Base-by-base conservation (phyloP, 176 grass and related monocot genomes). In the Elymus sibiricus region DNA sequence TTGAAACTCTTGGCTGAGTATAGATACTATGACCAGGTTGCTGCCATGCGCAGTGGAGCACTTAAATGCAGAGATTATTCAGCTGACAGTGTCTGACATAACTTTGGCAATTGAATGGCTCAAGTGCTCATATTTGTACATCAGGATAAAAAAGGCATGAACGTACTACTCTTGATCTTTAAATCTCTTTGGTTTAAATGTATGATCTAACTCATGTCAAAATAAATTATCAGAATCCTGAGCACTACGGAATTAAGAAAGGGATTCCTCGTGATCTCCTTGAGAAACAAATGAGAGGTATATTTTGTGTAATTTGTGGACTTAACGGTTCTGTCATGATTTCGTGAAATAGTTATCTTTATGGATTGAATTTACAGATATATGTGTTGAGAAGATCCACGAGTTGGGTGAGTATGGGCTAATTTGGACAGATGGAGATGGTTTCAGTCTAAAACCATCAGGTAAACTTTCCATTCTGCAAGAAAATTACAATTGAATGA, bases 21-120 rank as follows among this genome's bases (percentile, higher is more conserved):
- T 80, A 63, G 53, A 84, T 81, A 55, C 79, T 79, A 81, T 92
- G 34, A 77, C 21, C 24, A 98, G 96, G 84, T 94, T 95, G 76
- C 88, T 98, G 15, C 84, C 90, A 83, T 98, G 96, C 79, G 96
- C 93, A 84, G 88, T 94, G 68, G 96, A 98, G 84, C 96, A 98
- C 82, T 74, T 95, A 68, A 94, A 94, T 86, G 96, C 96, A 83
- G 96, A 95, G 83, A 98, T 98, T 53, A 93, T 98, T 86, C 93
- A 95, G 69, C 46, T 98, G 82, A 98, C 88, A 44, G 84, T 98
- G 65, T 88, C 91, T 81, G 93, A 98, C 67, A 94, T 98, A 81
- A 84, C 69, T 75, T 94, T 95, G 78, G 96, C 93, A 78, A 90
- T 95, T 88, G 93, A 98, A 86, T 98, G 96, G 93, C 81, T 98